Evolutionary conservation across 805 yeast genomes (phyloP).

Genomic region (Teunomyces funiuensis): DNA sequence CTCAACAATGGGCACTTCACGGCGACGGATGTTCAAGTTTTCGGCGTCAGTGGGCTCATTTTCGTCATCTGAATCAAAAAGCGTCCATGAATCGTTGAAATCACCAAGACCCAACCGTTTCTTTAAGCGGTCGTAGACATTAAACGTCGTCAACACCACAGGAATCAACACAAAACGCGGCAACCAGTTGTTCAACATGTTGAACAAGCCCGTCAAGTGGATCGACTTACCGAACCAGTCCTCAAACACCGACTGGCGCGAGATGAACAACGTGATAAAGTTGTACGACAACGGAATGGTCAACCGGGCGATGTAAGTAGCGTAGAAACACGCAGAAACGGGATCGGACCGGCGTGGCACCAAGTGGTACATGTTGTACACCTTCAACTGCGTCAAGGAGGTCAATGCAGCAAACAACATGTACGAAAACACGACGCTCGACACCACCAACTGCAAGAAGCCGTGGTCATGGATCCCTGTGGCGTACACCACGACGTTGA

Average conservation of each 20-base stretch:
- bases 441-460: slow-evolving; percentile 37
- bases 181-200: slow-evolving; percentile 67
- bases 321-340: slow-evolving; percentile 71
- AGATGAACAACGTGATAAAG: slow-evolving; percentile 63
- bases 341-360: slow-evolving; percentile 72
- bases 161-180: slow-evolving; percentile 79
- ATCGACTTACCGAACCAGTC: slow-evolving; percentile 74
- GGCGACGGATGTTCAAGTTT: slow-evolving; percentile 22
- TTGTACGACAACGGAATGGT: slow-evolving; percentile 82
- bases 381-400: slow-evolving; percentile 63
- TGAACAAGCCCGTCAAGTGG: slow-evolving; percentile 72
- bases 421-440: slow-evolving; percentile 49
- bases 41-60: slow-evolving; percentile 19
- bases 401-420: slow-evolving; percentile 69
- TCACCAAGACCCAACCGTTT: slow-evolving; percentile 36
- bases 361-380: slow-evolving; percentile 76
- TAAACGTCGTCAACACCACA: slow-evolving; percentile 58
- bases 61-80: slow-evolving; percentile 37
- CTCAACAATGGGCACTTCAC: slow-evolving; percentile 40
- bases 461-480: slow-evolving; percentile 26
- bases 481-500: slow-evolving; percentile 47
- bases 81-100: slow-evolving; percentile 39
- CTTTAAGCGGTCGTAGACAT: slow-evolving; percentile 64
- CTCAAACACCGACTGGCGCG: slow-evolving; percentile 58
- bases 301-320: slow-evolving; percentile 76